Percentiles rank a stretch among this genome's conserved stretches.
Conservation (phyloP, 306 rosid genomes). For the Cucurbita maxima region DNA sequence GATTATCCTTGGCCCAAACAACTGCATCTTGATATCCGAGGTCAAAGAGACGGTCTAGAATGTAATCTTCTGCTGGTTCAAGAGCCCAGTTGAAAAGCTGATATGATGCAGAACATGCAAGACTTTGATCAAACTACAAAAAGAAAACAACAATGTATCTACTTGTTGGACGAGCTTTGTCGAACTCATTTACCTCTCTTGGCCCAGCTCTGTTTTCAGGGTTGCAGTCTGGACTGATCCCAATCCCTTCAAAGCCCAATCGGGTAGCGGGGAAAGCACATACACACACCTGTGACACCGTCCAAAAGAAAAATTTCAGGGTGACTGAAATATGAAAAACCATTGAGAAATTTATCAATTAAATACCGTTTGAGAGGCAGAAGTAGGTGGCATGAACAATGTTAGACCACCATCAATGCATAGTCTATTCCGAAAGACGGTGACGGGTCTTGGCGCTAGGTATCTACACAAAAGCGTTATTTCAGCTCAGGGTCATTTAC, state of each 20-base stretch:
- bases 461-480: slow-evolving; percentile 29
- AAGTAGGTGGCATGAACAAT: slow-evolving; percentile 90
- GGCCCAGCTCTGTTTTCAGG: slow-evolving; percentile 41
- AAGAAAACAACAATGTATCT: neutral
- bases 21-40: slow-evolving; percentile 77
- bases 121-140: neutral
- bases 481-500: slow-evolving; percentile 2
- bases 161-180: neutral
- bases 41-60: slow-evolving; percentile 68
- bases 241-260: slow-evolving; percentile 55
- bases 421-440: slow-evolving; percentile 59
- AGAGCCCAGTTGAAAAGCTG: slow-evolving; percentile 62
- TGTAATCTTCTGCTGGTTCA: slow-evolving; percentile 70
- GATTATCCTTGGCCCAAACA: slow-evolving; percentile 74
- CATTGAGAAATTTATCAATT: neutral
- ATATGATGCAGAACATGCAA: neutral
- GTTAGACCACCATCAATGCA: slow-evolving; percentile 97
- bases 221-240: slow-evolving; percentile 56
- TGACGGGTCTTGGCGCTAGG: slow-evolving; percentile 89
- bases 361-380: slow-evolving; percentile 74
- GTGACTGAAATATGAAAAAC: neutral
- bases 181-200: slow-evolving; percentile 23
- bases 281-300: slow-evolving; percentile 43
- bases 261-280: slow-evolving; percentile 79
- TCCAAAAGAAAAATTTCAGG: neutral